Conservation (phyloP, 805 yeast genomes). For the Yamadazyma kitorensis region DNA sequence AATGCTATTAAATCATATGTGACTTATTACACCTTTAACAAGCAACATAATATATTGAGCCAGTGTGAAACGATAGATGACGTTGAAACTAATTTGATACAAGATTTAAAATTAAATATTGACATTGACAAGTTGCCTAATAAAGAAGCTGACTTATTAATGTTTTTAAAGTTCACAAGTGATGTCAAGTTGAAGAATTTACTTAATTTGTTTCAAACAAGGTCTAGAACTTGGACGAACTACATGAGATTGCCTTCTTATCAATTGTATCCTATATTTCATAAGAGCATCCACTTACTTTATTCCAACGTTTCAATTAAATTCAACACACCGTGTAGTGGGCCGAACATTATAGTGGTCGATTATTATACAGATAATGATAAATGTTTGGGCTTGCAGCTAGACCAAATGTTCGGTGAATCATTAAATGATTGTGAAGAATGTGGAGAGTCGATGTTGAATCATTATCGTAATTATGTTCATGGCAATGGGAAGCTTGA, state of each 20-base stretch:
- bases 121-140: slow-evolving; percentile 35
- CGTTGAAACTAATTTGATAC: slow-evolving; percentile 23
- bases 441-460: slow-evolving; percentile 67
- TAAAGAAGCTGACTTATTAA: slow-evolving; percentile 29
- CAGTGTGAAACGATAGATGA: slow-evolving; percentile 21
- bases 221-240: slow-evolving; percentile 49
- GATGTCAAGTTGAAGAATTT: slow-evolving; percentile 41
- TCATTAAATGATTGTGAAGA: slow-evolving; percentile 69
- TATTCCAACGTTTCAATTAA: slow-evolving; percentile 80
- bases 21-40: slow-evolving; percentile 21
- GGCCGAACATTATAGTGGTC: slow-evolving; percentile 80
- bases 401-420: slow-evolving; percentile 75
- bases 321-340: slow-evolving; percentile 87
- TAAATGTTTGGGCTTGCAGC: slow-evolving; percentile 81
- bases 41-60: slow-evolving; percentile 21
- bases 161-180: slow-evolving; percentile 35
- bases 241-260: slow-evolving; percentile 34
- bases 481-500: slow-evolving; percentile 85
- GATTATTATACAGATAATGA: slow-evolving; percentile 92
- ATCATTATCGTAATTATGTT: slow-evolving; percentile 83
- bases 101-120: slow-evolving; percentile 24
- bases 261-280: slow-evolving; percentile 47
- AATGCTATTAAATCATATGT: slow-evolving; percentile 54
- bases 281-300: slow-evolving; percentile 74
- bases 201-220: slow-evolving; percentile 44